phyloP scores from a whole-genome alignment of 495 filamentous ascomycete species.

The Melanomma pulvis-pyrius region DNA sequence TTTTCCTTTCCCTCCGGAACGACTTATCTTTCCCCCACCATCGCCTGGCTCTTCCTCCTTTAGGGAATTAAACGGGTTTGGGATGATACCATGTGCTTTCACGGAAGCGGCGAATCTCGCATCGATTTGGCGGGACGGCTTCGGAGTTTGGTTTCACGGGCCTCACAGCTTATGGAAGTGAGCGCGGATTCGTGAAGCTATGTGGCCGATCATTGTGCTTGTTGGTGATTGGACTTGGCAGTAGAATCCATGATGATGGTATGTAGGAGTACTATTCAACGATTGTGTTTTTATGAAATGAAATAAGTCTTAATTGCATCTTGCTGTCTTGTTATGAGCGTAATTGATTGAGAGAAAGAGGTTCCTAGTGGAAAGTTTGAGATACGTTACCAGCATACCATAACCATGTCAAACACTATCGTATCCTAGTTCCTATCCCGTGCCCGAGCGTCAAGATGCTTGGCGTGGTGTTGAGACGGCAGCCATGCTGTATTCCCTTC shows the following conservation, averaged over 20 bases:
- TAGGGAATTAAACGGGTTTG: background rate
- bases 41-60: background rate
- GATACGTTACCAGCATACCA: no score
- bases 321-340: background rate
- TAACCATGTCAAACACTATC: no score
- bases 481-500: background rate
- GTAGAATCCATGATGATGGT: background rate
- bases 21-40: background rate
- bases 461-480: conserved; percentile 12
- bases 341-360: background rate
- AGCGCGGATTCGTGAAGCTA: background rate
- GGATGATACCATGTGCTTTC: conserved; percentile 37
- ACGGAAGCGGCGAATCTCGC: conserved; percentile 12
- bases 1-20: background rate
- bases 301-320: conserved; percentile 3
- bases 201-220: background rate
- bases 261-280: conserved; percentile 18
- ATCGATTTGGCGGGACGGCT: background rate
- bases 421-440: background rate
- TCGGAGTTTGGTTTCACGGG: conserved; percentile 10
- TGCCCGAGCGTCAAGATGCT: conserved; percentile 1
- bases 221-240: background rate
- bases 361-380: no score
- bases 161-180: conserved; percentile 4
- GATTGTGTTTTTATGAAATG: conserved; percentile 1